Evolutionary conservation across 228 moss, liverwort and hornwort species (phyloP).

Genomic region (Sphagnum magellanicum): DNA sequence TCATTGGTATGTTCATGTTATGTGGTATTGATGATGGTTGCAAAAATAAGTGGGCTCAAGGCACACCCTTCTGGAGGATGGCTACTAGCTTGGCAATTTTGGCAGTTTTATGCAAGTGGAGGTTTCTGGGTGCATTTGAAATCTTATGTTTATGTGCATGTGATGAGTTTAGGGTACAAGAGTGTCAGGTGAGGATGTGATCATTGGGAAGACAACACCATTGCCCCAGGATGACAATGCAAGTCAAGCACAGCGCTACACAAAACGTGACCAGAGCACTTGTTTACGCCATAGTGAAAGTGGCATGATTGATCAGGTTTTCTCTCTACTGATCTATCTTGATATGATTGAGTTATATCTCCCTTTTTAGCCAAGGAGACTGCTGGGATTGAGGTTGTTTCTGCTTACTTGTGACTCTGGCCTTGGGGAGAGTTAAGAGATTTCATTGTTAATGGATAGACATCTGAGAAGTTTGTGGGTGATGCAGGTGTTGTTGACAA

Average conservation of each 20-base stretch:
- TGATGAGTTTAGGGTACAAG: conserved; percentile 58
- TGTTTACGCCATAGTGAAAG: conserved; percentile 98
- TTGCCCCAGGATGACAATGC: conserved; percentile 95
- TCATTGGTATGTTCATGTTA: too few relatives aligned
- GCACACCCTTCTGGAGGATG: too few relatives aligned
- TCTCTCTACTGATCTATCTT: background rate
- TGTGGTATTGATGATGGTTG: too few relatives aligned
- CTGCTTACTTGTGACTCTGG: background rate
- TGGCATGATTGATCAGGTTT: conserved; percentile 95
- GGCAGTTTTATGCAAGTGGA: too few relatives aligned
- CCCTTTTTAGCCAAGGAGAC: too few relatives aligned
- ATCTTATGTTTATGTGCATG: too few relatives aligned
- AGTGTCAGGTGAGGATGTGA: conserved; percentile 99
- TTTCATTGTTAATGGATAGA: background rate
- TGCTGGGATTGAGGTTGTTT: background rate
- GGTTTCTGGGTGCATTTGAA: too few relatives aligned
- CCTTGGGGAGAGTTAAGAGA: background rate
- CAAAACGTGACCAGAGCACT: conserved; percentile 96
- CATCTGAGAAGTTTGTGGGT: background rate
- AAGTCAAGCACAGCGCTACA: conserved; percentile 89
- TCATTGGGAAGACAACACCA: conserved; percentile 96
- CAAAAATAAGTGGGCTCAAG: too few relatives aligned
- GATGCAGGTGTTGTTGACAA: conserved; percentile 69
- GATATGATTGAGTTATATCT: too few relatives aligned
- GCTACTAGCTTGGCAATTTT: too few relatives aligned